phyloP scores from a whole-genome alignment of 1,139 yeast species.

The Sugiyamaella paludigena region DNA sequence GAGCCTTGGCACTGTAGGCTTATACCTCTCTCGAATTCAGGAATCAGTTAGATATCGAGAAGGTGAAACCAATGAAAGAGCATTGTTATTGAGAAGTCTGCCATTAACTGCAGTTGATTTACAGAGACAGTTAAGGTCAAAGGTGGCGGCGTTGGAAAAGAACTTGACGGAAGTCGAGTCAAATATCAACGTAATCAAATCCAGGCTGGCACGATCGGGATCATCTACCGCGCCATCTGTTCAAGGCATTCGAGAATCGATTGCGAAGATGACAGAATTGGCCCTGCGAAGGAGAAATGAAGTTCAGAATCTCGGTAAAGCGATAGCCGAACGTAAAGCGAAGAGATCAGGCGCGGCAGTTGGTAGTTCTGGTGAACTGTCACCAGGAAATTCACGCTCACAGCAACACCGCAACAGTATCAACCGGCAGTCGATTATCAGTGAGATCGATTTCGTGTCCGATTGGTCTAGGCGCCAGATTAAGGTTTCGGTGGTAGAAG shows the following conservation, averaged over 20 bases:
- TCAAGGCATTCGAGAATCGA: slow-evolving; percentile 10
- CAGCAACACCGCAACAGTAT: neutral
- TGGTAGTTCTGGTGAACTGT: too few species aligned
- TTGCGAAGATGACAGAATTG: slow-evolving; percentile 4
- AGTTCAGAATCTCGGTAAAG: slow-evolving; percentile 4
- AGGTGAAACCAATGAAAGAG: slow-evolving; percentile 23
- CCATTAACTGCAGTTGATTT: slow-evolving; percentile 31
- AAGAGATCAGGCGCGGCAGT: neutral
- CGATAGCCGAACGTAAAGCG: slow-evolving; percentile 2
- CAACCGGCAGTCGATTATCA: slow-evolving; percentile 15
- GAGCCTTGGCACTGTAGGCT: slow-evolving; percentile 19
- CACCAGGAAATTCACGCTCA: neutral
- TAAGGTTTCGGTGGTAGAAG: slow-evolving; percentile 17
- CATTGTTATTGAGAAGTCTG: slow-evolving; percentile 23
- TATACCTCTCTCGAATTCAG: slow-evolving; percentile 25
- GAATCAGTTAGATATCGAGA: slow-evolving; percentile 23
- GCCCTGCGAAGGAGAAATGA: slow-evolving; percentile 3
- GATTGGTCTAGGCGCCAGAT: slow-evolving; percentile 18
- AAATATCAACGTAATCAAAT: slow-evolving; percentile 23
- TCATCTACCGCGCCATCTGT: slow-evolving; percentile 5
- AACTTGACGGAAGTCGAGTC: slow-evolving; percentile 25
- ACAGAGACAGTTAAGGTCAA: slow-evolving; percentile 25
- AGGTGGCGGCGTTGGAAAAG: slow-evolving; percentile 19
- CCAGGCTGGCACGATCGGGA: slow-evolving; percentile 21
- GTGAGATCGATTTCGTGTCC: slow-evolving; percentile 21